Evolutionary conservation across 208 protist species (phyloP).

Genomic region (Angomonas deanei): DNA sequence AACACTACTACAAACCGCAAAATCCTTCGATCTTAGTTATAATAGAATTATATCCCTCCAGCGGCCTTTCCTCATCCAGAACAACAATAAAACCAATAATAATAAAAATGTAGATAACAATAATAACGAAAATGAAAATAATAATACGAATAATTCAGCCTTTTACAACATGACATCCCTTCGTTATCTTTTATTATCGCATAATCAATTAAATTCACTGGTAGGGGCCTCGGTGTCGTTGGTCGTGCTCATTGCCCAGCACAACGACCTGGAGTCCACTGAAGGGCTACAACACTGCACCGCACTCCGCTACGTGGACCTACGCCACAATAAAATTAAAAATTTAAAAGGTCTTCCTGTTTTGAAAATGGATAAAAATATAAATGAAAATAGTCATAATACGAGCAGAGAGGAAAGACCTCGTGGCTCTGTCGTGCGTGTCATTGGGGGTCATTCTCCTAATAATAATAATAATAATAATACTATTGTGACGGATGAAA

Average conservation of each 20-base stretch:
- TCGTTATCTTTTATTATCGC: conserved; percentile 9
- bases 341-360: conserved; percentile 19
- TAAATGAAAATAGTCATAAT: too few species aligned
- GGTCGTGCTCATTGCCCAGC: conserved; percentile 23
- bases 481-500: not conserved
- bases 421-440: too few species aligned
- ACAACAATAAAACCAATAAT: not conserved
- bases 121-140: conserved; percentile 8
- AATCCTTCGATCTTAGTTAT: conserved; percentile 20
- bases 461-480: too few species aligned
- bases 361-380: not conserved
- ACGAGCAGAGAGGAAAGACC: not conserved
- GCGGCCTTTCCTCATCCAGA: conserved; percentile 6
- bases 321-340: conserved; percentile 23
- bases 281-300: conserved; percentile 21
- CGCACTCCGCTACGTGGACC: conserved; percentile 21
- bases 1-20: not conserved
- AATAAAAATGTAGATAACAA: not conserved
- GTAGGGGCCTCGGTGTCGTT: conserved; percentile 17
- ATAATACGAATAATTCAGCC: conserved; percentile 11
- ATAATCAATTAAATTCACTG: conserved; percentile 22
- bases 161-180: conserved; percentile 14
- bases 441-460: too few species aligned
- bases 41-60: conserved; percentile 22
- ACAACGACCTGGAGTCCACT: conserved; percentile 22